Base-by-base conservation (phyloP, 768 basidiomycete genomes). In the Boletus fagicola region DNA sequence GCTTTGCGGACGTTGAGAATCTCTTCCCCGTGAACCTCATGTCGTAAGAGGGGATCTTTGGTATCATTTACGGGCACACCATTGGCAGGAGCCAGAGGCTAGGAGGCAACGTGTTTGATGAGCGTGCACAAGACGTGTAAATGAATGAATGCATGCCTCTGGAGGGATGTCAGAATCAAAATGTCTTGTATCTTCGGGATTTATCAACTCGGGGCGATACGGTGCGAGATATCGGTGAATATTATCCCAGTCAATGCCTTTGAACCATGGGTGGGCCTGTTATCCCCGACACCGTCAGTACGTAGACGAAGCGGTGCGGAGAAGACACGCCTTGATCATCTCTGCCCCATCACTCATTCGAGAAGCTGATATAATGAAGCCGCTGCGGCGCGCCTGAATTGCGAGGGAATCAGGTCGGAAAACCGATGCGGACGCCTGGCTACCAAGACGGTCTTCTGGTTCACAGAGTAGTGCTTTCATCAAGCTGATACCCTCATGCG, bases 81-180 rank as follows among this genome's bases (percentile, higher is more conserved):
- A 68, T 92, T 92, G 45, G 90, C 91, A 67, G 93, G 90, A 64
- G 89, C 88, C 35, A 95, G 84, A 62, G 92, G 92, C 88, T 96
- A 77, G 64, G 65, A 64, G 33, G 61, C 62, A 64, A 62, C 61
- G 62, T 68, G 68, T 68, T 69, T 66, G 65, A 71, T 59, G 57
- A 66, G 65, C 65, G 43, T 62, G 57, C 60, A 61, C 53, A 61
- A 49, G 61, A 59, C 56, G 56, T 40, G 54, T 38, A 61, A 60
- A 59, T 68, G 69, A 71, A 65, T 74, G 50, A 57, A 63, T 13
- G 54, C 78, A 68, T 75, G 93, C 94, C 85, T 95, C 92, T 38
- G 89, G 77, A 22, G 92, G 92, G 66, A 97, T 98, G 72, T 96
- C 93, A 52, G 88, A 85, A 72, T 98, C 95, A 62, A 99, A 98